Base-by-base conservation (phyloP, 2,329 filamentous ascomycete genomes). In the Calonectria ilicicola region DNA sequence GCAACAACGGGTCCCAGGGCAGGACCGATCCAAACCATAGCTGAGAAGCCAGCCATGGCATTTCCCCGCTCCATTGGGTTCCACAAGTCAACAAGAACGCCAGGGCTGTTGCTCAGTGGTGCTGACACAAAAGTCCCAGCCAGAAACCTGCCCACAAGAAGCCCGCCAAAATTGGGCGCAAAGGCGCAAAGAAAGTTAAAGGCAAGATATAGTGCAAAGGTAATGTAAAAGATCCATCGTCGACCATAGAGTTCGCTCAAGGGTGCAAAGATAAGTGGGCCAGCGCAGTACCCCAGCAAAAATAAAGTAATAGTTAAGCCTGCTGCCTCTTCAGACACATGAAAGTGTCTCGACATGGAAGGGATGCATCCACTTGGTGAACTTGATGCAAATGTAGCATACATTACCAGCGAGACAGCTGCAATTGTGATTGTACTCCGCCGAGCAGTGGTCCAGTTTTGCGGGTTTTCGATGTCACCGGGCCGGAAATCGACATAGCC, bases 241-340 rank as follows among this genome's bases (percentile, higher is more conserved):
- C 89, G 84, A 15, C 89, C 89, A 78, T 89, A 91, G 70, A 91
- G 89, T 79, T 91, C 90, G 44, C 86, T 89, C 23, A 91, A 77
- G 0, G 90, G 90, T 1, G 89, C 90, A 76, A 90, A 92, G 2
- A 91, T 62, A 3, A 92, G 82, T 0, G 91, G 91, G 0, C 91
- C 91, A 2, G 88, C 86, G 73, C 88, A 89, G 80, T 92, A 92
- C 5, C 83, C 60, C 5, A 64, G 40, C n/a, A 64, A 82, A 75
- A 90, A 91, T 12, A 91, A 78, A 0, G 88, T 89, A 51, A 89
- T 87, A 1, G 88, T 87, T 10, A 91, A 82, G 2, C 84, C 85
- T 0, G 87, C 86, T 2, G 83, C 87, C 71, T 87, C 86, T 7
- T 69, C 74, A 0, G 88, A 89, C 2, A 91, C 84, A 19, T 81